These are phyloP conservation scores for Carallia pectinifolia DNA, from an alignment of 345 rosid genomes.

Conservation along the genomic window DNA sequence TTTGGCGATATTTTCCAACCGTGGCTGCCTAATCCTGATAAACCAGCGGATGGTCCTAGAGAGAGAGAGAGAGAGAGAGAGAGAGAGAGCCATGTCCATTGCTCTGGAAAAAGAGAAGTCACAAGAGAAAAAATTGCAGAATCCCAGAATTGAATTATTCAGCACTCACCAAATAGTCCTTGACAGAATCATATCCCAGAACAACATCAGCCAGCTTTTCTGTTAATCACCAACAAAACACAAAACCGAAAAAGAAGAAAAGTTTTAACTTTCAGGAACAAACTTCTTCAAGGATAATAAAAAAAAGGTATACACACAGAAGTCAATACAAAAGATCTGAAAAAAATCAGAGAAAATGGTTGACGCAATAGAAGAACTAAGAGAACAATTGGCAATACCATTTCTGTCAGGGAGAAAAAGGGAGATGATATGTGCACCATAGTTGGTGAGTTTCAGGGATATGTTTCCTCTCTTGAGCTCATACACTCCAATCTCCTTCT, in stretches of 20 bases:
- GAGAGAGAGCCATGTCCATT: too few relatives aligned
- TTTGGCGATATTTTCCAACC: too few relatives aligned
- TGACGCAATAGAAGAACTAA: neutral
- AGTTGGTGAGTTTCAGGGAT: slow-evolving; percentile 64
- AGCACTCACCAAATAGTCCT: slow-evolving; percentile 55
- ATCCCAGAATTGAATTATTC: too few relatives aligned
- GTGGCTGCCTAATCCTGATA: too few relatives aligned
- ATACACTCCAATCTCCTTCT: slow-evolving; percentile 41
- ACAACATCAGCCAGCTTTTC: slow-evolving; percentile 69
- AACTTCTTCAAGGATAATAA: neutral
- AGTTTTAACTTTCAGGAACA: neutral
- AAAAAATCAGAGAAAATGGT: neutral
- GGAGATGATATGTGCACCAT: slow-evolving; percentile 81
- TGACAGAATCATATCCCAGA: slow-evolving; percentile 68
- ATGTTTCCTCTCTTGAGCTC: slow-evolving; percentile 73
- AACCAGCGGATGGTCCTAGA: too few relatives aligned
- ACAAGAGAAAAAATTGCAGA: too few relatives aligned
- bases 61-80: too few relatives aligned
- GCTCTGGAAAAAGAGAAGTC: too few relatives aligned
- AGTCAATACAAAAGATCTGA: neutral
- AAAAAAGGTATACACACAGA: neutral
- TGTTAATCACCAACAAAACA: slow-evolving; percentile 30
- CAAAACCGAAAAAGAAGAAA: neutral
- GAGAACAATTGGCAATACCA: slow-evolving; percentile 41
- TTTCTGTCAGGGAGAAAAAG: slow-evolving; percentile 71